Evolutionary conservation across 1,284 basidiomycete genomes (phyloP).

Genomic region (Tylopilus sp.): DNA sequence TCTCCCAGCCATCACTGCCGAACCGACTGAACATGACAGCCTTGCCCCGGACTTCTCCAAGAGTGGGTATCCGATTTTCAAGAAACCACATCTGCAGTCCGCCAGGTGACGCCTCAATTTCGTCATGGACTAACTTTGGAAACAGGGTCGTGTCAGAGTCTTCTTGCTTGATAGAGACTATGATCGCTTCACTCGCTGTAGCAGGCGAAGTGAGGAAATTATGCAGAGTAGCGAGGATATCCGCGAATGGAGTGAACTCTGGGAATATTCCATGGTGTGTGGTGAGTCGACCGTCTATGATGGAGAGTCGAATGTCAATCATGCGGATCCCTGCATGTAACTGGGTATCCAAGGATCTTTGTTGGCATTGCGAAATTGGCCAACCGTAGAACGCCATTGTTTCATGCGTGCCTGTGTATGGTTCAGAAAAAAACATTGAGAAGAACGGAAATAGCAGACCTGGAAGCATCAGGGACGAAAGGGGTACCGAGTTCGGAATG

Average conservation of each 20-base stretch:
- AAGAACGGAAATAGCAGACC: conserved; percentile 42
- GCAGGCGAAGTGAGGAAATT: conserved; percentile 59
- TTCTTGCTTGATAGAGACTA: conserved; percentile 87
- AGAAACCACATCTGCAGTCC: conserved; percentile 74
- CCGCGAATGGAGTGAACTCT: conserved; percentile 62
- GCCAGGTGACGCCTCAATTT: conserved; percentile 55
- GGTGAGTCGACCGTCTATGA: conserved; percentile 58
- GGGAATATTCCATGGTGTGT: conserved; percentile 81
- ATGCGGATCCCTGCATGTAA: conserved; percentile 70
- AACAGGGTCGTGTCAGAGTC: conserved; percentile 54
- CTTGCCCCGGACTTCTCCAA: conserved; percentile 82
- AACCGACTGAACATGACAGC: conserved; percentile 82
- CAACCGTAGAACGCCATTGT: conserved; percentile 79
- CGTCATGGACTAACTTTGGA: conserved; percentile 61
- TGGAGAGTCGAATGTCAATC: conserved; percentile 75
- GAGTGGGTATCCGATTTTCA: conserved; percentile 67
- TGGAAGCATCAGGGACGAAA: conserved; percentile 73
- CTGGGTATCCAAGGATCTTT: conserved; percentile 50
- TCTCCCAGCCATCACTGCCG: conserved; percentile 57
- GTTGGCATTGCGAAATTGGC: conserved; percentile 76
- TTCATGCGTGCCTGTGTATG: conserved; percentile 62
- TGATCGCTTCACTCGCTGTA: conserved; percentile 65
- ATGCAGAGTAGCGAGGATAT: conserved; percentile 57
- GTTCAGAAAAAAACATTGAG: neutral
- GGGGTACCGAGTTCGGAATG: conserved; percentile 58